Evolutionary conservation across 805 yeast genomes (phyloP).

Genomic region (Kazachstania africana): DNA sequence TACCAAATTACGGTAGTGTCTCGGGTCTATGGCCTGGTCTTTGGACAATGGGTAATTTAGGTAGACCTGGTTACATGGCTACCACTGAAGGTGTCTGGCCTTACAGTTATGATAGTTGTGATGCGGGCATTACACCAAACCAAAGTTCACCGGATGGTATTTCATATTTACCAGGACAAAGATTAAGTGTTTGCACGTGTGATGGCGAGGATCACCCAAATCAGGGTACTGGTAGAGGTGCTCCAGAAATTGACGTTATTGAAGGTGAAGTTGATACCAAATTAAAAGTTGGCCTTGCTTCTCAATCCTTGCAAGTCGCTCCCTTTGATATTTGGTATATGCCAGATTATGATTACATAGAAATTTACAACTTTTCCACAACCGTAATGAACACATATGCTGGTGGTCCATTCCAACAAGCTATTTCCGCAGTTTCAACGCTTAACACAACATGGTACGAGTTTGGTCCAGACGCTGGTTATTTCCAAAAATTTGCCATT

Average conservation of each 20-base stretch:
- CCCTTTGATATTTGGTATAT: slow-evolving; percentile 91
- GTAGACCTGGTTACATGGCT: slow-evolving; percentile 81
- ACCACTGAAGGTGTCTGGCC: slow-evolving; percentile 95
- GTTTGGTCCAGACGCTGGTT: slow-evolving; percentile 36
- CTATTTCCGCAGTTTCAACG: slow-evolving; percentile 72
- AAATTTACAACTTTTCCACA: slow-evolving; percentile 52
- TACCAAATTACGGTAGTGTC: slow-evolving; percentile 70
- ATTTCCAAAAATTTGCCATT: slow-evolving; percentile 63
- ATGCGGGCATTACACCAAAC: slow-evolving; percentile 89
- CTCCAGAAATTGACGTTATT: slow-evolving; percentile 86
- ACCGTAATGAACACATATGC: slow-evolving; percentile 79
- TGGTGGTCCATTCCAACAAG: slow-evolving; percentile 93
- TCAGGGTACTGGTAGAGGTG: slow-evolving; percentile 80
- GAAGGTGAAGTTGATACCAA: slow-evolving; percentile 69
- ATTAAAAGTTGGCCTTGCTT: slow-evolving; percentile 55
- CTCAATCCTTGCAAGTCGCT: slow-evolving; percentile 88
- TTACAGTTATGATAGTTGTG: slow-evolving; percentile 74
- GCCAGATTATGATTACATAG: slow-evolving; percentile 77
- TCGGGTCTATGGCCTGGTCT: slow-evolving; percentile 94
- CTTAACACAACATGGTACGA: slow-evolving; percentile 79
- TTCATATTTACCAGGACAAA: slow-evolving; percentile 77
- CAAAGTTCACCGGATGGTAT: slow-evolving; percentile 87
- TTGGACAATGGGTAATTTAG: slow-evolving; percentile 91
- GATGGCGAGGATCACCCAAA: slow-evolving; percentile 79
- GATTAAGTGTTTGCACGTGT: slow-evolving; percentile 68